These are phyloP conservation scores for Debaryomyces sp. DNA, from an alignment of 1,139 yeast species.

Conservation along the genomic window DNA sequence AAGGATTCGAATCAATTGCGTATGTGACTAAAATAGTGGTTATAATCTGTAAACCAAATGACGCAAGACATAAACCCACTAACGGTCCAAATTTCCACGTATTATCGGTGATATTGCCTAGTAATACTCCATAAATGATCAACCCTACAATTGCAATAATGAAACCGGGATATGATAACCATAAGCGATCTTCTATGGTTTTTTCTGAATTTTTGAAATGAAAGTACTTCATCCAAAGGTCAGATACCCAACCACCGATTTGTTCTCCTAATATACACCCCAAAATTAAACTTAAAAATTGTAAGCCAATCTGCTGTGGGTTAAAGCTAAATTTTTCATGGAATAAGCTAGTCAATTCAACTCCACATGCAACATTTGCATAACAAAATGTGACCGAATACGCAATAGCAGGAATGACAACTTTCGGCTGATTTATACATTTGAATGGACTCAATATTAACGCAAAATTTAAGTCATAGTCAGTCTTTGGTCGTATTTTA, in stretches of 20 bases:
- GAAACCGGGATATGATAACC: constrained; percentile 23
- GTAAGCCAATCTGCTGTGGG: constrained; percentile 23
- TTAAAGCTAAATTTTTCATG: constrained; percentile 18
- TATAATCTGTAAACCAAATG: constrained; percentile 21
- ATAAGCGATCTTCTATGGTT: constrained; percentile 14
- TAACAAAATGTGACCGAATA: constrained; percentile 20
- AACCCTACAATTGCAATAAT: constrained; percentile 18
- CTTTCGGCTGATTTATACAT: constrained; percentile 13
- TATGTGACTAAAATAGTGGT: constrained; percentile 22
- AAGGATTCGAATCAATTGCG: constrained; percentile 17
- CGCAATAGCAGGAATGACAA: constrained; percentile 19
- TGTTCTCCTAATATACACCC: constrained; percentile 23
- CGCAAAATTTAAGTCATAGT: constrained; percentile 8
- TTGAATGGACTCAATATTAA: constrained; percentile 16
- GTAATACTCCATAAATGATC: constrained; percentile 19
- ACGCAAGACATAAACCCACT: constrained; percentile 20
- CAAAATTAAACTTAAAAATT: constrained; percentile 20
- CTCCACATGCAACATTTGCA: constrained; percentile 24
- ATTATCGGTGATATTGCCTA: constrained; percentile 12
- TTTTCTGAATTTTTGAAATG: neutral
- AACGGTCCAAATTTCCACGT: constrained; percentile 21
- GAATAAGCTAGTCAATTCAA: constrained; percentile 21
- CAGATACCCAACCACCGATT: constrained; percentile 23
- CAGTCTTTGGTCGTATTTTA: constrained; percentile 9
- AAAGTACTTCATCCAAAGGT: constrained; percentile 18